Base-by-base conservation (phyloP, 2,329 filamentous ascomycete species). In the Dendrostoma leiphaemia region DNA sequence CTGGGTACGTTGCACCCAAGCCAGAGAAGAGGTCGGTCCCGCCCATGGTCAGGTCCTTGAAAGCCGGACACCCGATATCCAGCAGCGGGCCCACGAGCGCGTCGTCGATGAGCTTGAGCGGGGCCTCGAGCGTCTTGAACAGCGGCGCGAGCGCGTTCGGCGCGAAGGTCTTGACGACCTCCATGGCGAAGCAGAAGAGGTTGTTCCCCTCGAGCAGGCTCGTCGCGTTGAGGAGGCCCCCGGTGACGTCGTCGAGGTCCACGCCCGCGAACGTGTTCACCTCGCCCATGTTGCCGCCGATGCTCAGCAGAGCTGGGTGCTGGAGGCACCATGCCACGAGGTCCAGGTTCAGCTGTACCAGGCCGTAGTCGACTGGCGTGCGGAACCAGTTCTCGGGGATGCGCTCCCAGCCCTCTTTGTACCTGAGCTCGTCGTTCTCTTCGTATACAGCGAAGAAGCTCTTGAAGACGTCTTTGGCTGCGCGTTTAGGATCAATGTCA, bases 301-400 rank as follows among this genome's bases (percentile, higher is more conserved):
- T 44, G 45, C 48, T 58, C 23, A 65, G 67, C 15, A 79, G 69
- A 19, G 72, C 64, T 0, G 75, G 75, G 47, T 79, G 69, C 58
- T n/a, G n/a, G n/a, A n/a, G n/a, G n/a, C n/a, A n/a, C n/a, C n/a
- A n/a, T n/a, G n/a, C n/a, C n/a, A n/a, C n/a, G n/a, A n/a, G n/a
- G n/a, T n/a, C n/a, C n/a, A n/a, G 74, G 66, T 15, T 65, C 6
- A 2, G 71, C 63, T 57, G 66, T 71, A 29, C 61, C 59, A 6
- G 74, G 49, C 4, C 76, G 21, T 46, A 44, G 21, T 31, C 38
- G 0, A 70, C 62, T 8, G 37, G n/a, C 10, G n/a, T n/a, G 37
- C 72, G 71, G 64, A 76, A 82, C 74, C 77, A 82, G 64, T 81
- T 81, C 23, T 74, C 69, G 0, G 79, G 79, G 38, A 82, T 78